These are phyloP conservation scores for Rhytidiadelphus loreus DNA, from an alignment of 225 moss, liverwort and hornwort species.

Conservation along the genomic window DNA sequence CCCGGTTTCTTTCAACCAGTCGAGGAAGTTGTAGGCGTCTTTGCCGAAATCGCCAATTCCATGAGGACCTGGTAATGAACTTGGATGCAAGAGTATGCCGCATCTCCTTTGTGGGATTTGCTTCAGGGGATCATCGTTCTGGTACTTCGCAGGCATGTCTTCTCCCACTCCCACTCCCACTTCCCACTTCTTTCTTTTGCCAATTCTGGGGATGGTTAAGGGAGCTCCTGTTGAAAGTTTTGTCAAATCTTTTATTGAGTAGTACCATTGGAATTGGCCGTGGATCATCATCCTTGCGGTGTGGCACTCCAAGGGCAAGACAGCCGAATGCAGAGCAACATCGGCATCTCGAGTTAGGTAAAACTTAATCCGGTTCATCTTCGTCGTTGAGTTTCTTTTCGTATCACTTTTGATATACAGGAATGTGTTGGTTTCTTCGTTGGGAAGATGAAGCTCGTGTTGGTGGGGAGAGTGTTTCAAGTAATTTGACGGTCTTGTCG, in stretches of 20 bases:
- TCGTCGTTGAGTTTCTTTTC: neutral
- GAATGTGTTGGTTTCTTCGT: neutral
- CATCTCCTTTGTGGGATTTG: slow-evolving; percentile 44
- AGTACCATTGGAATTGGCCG: neutral
- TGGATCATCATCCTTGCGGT: neutral
- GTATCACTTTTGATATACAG: neutral
- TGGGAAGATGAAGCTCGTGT: neutral
- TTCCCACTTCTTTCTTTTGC: slow-evolving; percentile 10
- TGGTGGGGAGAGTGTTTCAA: neutral
- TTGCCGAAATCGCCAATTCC: slow-evolving; percentile 76
- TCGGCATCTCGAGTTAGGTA: neutral
- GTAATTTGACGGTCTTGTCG: neutral
- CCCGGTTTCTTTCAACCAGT: slow-evolving; percentile 74
- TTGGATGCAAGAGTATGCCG: slow-evolving; percentile 74
- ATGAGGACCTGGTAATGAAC: slow-evolving; percentile 69
- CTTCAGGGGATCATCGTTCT: slow-evolving; percentile 60
- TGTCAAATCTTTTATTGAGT: neutral
- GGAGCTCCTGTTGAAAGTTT: neutral
- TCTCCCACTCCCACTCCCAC: slow-evolving; percentile 41
- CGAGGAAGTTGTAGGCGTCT: slow-evolving; percentile 59
- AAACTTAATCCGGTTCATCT: neutral
- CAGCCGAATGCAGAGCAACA: neutral
- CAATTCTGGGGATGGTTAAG: neutral
- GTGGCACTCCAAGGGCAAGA: neutral
- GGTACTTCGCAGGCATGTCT: slow-evolving; percentile 56